Conservation (phyloP, 2,329 filamentous ascomycete genomes). For the Ilyonectria mors-panacis region DNA sequence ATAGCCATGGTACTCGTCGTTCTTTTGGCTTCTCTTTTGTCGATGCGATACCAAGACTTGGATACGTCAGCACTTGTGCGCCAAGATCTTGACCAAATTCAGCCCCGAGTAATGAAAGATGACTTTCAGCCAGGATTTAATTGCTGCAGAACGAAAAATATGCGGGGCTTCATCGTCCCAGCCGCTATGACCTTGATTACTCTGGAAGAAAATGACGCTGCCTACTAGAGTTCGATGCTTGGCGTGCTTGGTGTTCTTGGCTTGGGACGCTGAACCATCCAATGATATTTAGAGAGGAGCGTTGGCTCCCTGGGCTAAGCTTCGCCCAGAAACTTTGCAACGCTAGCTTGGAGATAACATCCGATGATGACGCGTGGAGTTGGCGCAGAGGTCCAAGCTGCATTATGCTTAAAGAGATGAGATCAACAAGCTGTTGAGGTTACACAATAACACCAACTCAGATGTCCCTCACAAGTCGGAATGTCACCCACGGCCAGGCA, state of each 20-base stretch:
- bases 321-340: slow-evolving; percentile 18
- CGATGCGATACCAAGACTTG: neutral
- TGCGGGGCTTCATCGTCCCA: neutral
- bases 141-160: neutral
- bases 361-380: neutral
- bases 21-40: neutral
- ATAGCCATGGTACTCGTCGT: neutral
- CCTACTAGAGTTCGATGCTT: neutral
- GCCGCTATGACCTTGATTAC: neutral
- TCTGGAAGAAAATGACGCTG: neutral
- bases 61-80: neutral
- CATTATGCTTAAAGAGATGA: neutral
- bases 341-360: neutral
- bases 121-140: neutral
- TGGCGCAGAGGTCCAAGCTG: neutral
- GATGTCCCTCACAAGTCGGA: neutral
- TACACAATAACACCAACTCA: neutral
- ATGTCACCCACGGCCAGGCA: neutral
- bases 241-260: neutral
- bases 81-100: neutral
- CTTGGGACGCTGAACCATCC: neutral
- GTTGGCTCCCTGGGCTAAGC: neutral
- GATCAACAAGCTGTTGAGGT: neutral
- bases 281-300: neutral
- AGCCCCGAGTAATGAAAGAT: neutral